Conservation (phyloP, 2,329 filamentous ascomycete genomes). For the Neurospora sp. region DNA sequence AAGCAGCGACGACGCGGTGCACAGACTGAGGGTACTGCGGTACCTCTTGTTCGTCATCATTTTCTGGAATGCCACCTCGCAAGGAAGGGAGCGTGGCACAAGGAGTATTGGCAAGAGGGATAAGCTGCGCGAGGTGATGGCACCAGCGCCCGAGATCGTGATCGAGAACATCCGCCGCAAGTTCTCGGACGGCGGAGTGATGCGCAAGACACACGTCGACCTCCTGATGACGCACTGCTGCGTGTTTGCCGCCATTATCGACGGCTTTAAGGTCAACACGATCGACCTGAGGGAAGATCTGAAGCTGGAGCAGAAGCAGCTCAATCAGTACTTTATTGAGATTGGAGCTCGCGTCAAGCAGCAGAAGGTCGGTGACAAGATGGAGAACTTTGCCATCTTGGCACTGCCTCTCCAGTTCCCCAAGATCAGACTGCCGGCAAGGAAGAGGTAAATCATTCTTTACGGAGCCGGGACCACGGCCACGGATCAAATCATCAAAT, state of each 20-base stretch:
- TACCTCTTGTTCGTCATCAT: conserved; percentile 50
- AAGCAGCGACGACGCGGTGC: conserved; percentile 41
- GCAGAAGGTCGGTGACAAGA: conserved; percentile 48
- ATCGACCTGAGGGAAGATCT: conserved; percentile 62
- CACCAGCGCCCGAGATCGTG: conserved; percentile 50
- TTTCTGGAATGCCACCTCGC: conserved; percentile 39
- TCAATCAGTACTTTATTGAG: conserved; percentile 64
- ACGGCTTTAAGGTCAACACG: conserved; percentile 65
- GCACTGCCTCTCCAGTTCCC: conserved; percentile 77
- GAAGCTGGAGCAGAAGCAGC: conserved; percentile 58
- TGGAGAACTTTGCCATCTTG: conserved; percentile 54
- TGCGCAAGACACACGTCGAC: conserved; percentile 64
- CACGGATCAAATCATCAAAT: neutral
- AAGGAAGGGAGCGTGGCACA: conserved; percentile 36
- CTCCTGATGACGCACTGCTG: conserved; percentile 65
- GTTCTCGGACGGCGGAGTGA: conserved; percentile 54
- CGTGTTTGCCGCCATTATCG: conserved; percentile 60
- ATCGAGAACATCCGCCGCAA: conserved; percentile 58
- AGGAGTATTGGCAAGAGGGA: conserved; percentile 50
- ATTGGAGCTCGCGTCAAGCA: conserved; percentile 61
- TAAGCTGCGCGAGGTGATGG: conserved; percentile 47
- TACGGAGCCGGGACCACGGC: neutral
- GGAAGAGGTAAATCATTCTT: conserved; percentile 11
- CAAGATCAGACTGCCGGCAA: conserved; percentile 36
- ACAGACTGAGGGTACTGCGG: conserved; percentile 47